These are phyloP conservation scores for Monascus purpureus DNA, from an alignment of 495 filamentous ascomycete genomes.

Conservation along the genomic window DNA sequence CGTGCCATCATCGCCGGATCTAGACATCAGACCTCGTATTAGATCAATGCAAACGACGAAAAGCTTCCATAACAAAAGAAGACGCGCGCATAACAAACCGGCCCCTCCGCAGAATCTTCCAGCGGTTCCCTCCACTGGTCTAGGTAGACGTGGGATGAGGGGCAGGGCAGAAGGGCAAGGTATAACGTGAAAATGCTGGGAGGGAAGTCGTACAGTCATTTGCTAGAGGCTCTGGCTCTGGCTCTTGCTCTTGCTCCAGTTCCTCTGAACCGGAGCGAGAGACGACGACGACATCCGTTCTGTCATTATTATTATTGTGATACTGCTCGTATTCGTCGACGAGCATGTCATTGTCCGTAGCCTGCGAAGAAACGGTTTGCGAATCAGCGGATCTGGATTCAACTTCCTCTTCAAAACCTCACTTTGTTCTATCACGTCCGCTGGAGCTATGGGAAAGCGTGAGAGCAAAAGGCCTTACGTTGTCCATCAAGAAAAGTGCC, in stretches of 20 bases:
- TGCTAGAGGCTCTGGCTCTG: conserved; percentile 41
- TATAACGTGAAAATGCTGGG: conserved; percentile 3
- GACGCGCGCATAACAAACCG: too few relatives aligned
- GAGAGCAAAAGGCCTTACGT: conserved; percentile 22
- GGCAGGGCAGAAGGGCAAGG: too few relatives aligned
- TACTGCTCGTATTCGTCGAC: conserved; percentile 59
- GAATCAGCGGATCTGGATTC: neutral
- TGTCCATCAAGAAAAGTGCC: conserved; percentile 32
- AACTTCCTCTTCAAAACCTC: conserved; percentile 8
- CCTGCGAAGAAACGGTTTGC: conserved; percentile 9
- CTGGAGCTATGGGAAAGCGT: too few relatives aligned
- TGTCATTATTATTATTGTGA: conserved; percentile 67
- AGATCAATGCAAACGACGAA: conserved; percentile 4
- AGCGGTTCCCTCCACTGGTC: too few relatives aligned
- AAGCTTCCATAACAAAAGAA: too few relatives aligned
- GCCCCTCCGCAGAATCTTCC: too few relatives aligned
- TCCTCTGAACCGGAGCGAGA: conserved; percentile 49
- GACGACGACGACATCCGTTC: conserved; percentile 75
- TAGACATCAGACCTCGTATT: conserved; percentile 21
- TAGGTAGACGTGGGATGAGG: too few relatives aligned
- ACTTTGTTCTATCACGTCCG: too few relatives aligned
- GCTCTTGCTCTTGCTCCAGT: conserved; percentile 27
- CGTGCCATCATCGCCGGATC: conserved; percentile 73
- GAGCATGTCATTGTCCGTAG: conserved; percentile 47
- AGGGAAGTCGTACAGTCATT: conserved; percentile 51